Conservation (phyloP, 139 green algal genomes). For the Volvox africanus region DNA sequence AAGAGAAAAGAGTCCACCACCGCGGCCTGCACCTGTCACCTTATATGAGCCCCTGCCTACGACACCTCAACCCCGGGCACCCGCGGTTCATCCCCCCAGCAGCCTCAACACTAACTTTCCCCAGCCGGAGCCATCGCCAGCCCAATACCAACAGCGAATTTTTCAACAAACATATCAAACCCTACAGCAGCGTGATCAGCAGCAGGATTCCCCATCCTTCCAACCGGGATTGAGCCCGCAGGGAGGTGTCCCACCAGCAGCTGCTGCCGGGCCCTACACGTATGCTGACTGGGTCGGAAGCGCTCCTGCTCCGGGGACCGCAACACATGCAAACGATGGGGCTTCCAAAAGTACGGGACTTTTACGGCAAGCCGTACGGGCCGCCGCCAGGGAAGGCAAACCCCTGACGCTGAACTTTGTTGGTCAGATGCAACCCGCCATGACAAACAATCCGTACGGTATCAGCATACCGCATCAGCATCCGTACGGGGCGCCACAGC, state of each 20-base stretch:
- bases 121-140: not conserved
- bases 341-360: not conserved
- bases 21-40: not conserved
- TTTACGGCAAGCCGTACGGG: not conserved
- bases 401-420: conserved; percentile 25
- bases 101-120: not conserved
- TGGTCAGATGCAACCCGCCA: conserved; percentile 24
- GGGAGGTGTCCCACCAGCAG: not conserved
- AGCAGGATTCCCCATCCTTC: not conserved
- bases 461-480: conserved; percentile 14
- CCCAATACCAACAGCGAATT: conserved; percentile 24
- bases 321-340: not conserved
- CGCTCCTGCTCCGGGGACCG: not conserved
- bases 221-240: too few species aligned
- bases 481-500: conserved; percentile 24
- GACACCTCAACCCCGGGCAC: not conserved
- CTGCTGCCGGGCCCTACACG: not conserved
- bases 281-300: too few species aligned
- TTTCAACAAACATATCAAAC: conserved; percentile 28
- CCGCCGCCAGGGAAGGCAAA: not conserved
- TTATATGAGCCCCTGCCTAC: not conserved
- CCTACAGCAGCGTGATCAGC: conserved; percentile 7
- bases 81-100: not conserved
- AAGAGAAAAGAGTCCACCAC: not conserved
- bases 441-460: conserved; percentile 13